Base-by-base conservation (phyloP, 495 filamentous ascomycete species). In the Talaromyces nanjingensis region DNA sequence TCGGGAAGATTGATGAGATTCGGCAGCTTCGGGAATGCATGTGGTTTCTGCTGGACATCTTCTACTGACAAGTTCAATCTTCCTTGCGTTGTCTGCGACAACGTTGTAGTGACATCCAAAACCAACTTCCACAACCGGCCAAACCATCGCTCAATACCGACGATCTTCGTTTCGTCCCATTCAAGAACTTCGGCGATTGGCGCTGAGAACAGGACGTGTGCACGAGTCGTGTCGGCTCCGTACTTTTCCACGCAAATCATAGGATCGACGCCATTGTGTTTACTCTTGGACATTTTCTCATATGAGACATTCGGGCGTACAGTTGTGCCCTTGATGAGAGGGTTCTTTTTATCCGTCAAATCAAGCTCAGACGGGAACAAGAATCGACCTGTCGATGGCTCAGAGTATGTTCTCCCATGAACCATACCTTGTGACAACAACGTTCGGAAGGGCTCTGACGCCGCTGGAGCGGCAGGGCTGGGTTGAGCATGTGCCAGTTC, bases 251-350 rank as follows among this genome's bases (percentile, higher is more conserved):
- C 89, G 65, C 89, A 90, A 0, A 68, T 73, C 0, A 81, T 84
- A 0, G 92, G 92, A 69, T 96, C 91, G n/a, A 96, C 89, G 33
- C 92, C 92, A 70, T 96, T 96, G 75, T 94, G 81, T 69, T 96
- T 96, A 63, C 90, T 93, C 73, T 96, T 96, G n/a, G 89, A 93
- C 92, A 96, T 96, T 68, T 96, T 96, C 73, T 96, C 91, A 63
- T 84, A 96, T 0, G 84, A 86, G 31, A 92, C 70, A 11, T 72
- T 81, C 3, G 89, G 85, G 0, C 69, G 68, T 53, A 83, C 71
- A 22, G 83, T 83, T 1, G 87, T 87, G 0, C 80, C 79, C 47
- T 79, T 79, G 42, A 92, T 81, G 57, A 82, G 77, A 2, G 89
- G 89, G 7, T 79, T 78, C 0, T 80, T 69, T 3, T 81, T 75